A percentile compares a stretch with the other conserved stretches of the same genome.
Evolutionary conservation across 2,329 filamentous ascomycete genomes (phyloP).

Genomic region (Xylariaceae sp.): DNA sequence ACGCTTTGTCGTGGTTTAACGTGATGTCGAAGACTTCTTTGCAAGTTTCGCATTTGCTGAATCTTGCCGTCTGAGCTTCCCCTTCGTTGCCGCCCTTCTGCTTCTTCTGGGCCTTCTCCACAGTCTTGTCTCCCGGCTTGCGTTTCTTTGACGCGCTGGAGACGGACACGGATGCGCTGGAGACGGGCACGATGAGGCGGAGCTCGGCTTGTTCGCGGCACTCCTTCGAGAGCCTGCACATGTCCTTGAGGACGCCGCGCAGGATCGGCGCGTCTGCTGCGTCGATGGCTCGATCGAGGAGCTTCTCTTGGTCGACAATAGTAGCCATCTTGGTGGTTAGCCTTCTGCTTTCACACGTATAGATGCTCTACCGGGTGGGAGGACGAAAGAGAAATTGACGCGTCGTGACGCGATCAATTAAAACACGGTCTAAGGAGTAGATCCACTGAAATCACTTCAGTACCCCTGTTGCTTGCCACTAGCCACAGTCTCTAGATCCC

Average conservation of each 20-base stretch:
- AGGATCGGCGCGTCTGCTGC: constrained; percentile 5
- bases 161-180: too few species aligned
- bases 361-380: too few species aligned
- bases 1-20: constrained; percentile 7
- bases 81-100: background rate
- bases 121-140: background rate
- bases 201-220: constrained; percentile 5
- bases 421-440: too few species aligned
- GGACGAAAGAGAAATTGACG: too few species aligned
- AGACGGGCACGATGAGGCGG: constrained; percentile 5
- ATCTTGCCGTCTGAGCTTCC: constrained; percentile 1
- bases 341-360: too few species aligned
- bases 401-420: too few species aligned
- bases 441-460: too few species aligned
- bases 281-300: constrained; percentile 4
- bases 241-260: constrained; percentile 4
- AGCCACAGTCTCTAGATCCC: too few species aligned
- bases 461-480: too few species aligned
- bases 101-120: constrained; percentile 1
- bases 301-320: background rate
- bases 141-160: constrained; percentile 1
- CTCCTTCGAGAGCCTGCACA: constrained; percentile 7
- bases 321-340: constrained; percentile 1
- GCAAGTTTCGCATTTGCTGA: constrained; percentile 6
- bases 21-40: constrained; percentile 7